A percentile compares a stretch with the other conserved stretches of the same genome.
Evolutionary conservation across 108 stramenopile genomes (phyloP).

Genomic region (Skeletonema tropicum): DNA sequence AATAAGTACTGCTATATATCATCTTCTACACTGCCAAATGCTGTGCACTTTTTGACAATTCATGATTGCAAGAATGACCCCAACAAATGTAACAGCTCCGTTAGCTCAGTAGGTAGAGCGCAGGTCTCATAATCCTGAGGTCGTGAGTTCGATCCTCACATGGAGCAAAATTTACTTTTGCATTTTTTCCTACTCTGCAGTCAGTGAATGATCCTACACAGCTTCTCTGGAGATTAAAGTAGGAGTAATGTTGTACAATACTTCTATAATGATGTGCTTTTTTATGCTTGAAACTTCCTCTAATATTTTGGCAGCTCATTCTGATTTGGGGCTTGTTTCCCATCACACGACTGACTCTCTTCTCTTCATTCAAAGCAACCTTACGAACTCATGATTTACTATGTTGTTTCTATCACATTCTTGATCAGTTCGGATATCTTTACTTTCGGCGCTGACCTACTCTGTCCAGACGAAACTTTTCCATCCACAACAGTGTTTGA

Average conservation of each 20-base stretch:
- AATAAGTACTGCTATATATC: too few relatives aligned
- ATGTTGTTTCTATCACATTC: slow-evolving; percentile 19
- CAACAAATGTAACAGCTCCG: slow-evolving; percentile 3
- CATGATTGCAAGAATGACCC: too few relatives aligned
- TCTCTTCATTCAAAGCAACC: background rate
- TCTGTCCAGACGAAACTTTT: slow-evolving; percentile 26
- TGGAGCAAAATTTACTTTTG: slow-evolving; percentile 13
- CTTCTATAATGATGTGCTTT: too few relatives aligned
- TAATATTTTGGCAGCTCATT: too few relatives aligned
- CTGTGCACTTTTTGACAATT: too few relatives aligned
- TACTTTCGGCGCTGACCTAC: slow-evolving; percentile 49
- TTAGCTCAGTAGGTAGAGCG: slow-evolving; percentile 69
- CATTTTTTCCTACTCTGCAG: too few relatives aligned
- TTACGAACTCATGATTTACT: background rate
- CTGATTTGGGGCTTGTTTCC: background rate
- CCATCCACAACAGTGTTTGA: slow-evolving; percentile 60
- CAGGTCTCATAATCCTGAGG: slow-evolving; percentile 73
- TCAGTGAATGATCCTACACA: too few relatives aligned
- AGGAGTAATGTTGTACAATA: too few relatives aligned
- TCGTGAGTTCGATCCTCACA: slow-evolving; percentile 74
- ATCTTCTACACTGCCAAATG: too few relatives aligned
- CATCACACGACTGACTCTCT: background rate
- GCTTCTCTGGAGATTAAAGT: too few relatives aligned
- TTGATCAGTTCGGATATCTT: slow-evolving; percentile 59
- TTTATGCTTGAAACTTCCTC: too few relatives aligned